phyloP scores from a whole-genome alignment of 306 rosid species.

The Corylus americana region DNA sequence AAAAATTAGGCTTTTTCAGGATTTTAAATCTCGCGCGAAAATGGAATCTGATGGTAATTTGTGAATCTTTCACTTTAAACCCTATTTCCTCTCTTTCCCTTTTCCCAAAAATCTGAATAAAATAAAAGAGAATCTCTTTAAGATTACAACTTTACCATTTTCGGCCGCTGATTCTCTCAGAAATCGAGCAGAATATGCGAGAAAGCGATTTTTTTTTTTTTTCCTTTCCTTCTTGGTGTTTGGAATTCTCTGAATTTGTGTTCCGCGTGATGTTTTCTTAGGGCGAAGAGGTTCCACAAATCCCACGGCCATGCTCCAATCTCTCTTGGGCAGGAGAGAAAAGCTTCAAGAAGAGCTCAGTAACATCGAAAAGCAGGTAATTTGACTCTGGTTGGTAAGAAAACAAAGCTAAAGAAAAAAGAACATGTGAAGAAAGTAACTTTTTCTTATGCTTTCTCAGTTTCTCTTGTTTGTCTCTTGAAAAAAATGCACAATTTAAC shows the following conservation, averaged over 20 bases:
- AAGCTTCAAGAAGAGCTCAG: conserved; percentile 1
- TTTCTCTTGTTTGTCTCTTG: no score
- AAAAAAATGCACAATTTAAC: neutral
- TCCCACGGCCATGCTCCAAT: conserved; percentile 1
- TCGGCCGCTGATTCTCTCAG: neutral
- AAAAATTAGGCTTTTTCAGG: neutral
- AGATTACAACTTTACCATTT: neutral
- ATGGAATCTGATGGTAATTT: neutral
- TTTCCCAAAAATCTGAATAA: neutral
- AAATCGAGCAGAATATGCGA: neutral
- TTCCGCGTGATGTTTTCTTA: neutral
- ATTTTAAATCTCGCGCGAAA: neutral
- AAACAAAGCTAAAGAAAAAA: no score
- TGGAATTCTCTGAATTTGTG: neutral
- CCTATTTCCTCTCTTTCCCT: neutral
- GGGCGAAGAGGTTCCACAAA: conserved; percentile 5
- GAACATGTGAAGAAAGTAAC: no score
- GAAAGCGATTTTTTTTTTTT: neutral
- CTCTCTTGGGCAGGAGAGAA: conserved; percentile 4
- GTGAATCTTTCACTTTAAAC: neutral
- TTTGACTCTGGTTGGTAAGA: neutral
- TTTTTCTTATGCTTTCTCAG: no score
- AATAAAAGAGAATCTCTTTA: neutral
- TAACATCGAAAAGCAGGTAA: conserved; percentile 6
- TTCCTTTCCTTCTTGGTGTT: neutral